Evolutionary conservation across 495 filamentous ascomycete genomes (phyloP).

Genomic region (Trichoderma reesei): DNA sequence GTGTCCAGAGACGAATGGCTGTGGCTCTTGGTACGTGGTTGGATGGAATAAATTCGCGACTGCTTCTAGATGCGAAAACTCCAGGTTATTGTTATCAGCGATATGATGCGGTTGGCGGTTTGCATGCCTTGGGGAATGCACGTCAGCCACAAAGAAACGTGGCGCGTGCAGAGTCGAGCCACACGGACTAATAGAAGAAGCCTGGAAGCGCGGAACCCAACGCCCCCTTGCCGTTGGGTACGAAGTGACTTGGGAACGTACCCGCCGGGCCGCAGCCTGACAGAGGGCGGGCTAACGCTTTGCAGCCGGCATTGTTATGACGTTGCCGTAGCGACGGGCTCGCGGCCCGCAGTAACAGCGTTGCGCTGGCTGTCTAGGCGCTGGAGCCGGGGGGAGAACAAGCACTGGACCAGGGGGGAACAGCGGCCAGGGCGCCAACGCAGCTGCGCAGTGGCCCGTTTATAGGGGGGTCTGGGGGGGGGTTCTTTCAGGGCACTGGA

Average conservation of each 20-base stretch:
- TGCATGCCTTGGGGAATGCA: not conserved
- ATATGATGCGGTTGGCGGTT: not conserved
- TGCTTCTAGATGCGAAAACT: not conserved
- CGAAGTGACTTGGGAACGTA: not conserved
- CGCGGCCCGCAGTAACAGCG: conserved; percentile 7
- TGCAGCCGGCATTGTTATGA: not conserved
- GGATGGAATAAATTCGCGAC: too few relatives aligned
- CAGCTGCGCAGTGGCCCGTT: not conserved
- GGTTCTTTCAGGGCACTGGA: not conserved
- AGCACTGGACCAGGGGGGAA: not conserved
- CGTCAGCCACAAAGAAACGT: not conserved
- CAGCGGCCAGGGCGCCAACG: not conserved
- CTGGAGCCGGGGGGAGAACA: not conserved
- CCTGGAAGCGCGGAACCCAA: too few relatives aligned
- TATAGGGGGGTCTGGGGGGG: not conserved
- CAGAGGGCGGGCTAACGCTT: not conserved
- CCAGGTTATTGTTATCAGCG: too few relatives aligned
- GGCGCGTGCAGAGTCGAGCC: not conserved
- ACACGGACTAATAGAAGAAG: too few relatives aligned
- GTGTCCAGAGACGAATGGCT: too few relatives aligned
- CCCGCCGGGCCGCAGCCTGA: not conserved
- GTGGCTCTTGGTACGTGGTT: too few relatives aligned
- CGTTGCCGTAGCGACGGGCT: conserved; percentile 9
- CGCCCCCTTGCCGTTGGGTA: not conserved
- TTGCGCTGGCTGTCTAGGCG: not conserved